Base-by-base conservation (phyloP, 139 green algal species). In the Chlamydomonas applanata region DNA sequence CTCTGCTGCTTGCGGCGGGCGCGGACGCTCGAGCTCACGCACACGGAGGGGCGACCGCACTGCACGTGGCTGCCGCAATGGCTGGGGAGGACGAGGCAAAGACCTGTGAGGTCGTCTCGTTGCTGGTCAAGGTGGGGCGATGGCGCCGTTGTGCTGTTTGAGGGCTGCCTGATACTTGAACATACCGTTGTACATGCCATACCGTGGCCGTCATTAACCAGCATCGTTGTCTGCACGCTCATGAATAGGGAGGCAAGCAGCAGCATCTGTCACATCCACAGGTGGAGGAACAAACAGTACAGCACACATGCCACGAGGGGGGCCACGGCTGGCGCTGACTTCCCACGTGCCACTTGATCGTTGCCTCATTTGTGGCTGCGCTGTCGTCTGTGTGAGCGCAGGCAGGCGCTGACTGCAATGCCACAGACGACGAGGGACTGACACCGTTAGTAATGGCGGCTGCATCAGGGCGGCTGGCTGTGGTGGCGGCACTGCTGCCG, bases 1-100 rank as follows among this genome's bases (percentile, higher is more conserved):
- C 45, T 4, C 64, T 71, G 64, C 32, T 71, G 35, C 64, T 71
- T 4, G 64, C 30, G 20, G 64, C 64, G 3, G 64, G 64, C 35
- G 64, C 35, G 19, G 64, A 71, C 33, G 32, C 32, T 4, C 45
- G 29, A 11, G 29, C 45, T 3, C 14, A 4, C 19, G 35, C 29
- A 3, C 17, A 19, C 7, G 64, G 64, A 14, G 32, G 32, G 22
- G 30, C 64, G 27, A 71, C 64, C 4, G 32, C 64, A 19, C 64
- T 71, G n/a, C 64, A 71, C 33, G 32, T 34, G 4, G 64, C 32
- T 33, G 64, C 64, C 5, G 64, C 64, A 9, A 34, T 71, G 16
- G 36, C 27, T 33, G 27, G n/a, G 17, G 32, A 71, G 33, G 36
- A 40, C 5, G 27, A 67, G 59, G 40, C 7, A 7, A 49, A 49